Evolutionary conservation across 2,329 filamentous ascomycete species (phyloP), one percentile per base, ranked within the genome.

Genomic region (Fusarium dimerum): DNA sequence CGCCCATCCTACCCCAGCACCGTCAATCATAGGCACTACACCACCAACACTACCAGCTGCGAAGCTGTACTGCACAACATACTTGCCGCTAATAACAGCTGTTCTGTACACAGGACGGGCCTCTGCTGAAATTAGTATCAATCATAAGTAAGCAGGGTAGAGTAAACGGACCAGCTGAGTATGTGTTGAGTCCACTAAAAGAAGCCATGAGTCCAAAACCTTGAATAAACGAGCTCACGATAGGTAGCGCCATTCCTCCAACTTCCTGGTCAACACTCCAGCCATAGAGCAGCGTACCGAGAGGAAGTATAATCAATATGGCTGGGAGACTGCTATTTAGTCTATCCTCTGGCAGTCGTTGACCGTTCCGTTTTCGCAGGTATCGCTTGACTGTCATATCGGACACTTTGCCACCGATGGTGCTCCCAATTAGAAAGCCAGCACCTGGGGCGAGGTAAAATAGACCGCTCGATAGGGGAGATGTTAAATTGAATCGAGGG

Each of bases 371-470:
- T 53, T 72, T 75, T 38, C 59, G 57, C 36, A 75, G 73, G 50
- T 72, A 75, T 48, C 67, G 60, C 59, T 71, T 72, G 6, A 76
- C 74, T 0, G 72, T 62, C 16, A 65, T 60, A 42, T 77, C 75
- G 0, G 74, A 73, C n/a, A 74, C 63, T 13, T 70, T 68, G 0
- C 86, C 86, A 13, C 86, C 86, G 47, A 87, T 73, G 47, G 88
- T 83, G 2, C 85, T 87, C 0, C 86, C 85, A 0, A 81, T 50
- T 0, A 89, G 68, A 54, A 88, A 89, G 0, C 86, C 86, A 42
- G 77, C 80, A 0, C 86, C 86, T 0, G 86, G 86, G 0, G 86
- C 86, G 20, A 89, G 80, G 68, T 88, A 89, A 69, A 89, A 88
- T 0, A 89, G 75, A 2, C 84, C 85, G 2, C 81, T 81, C 58